Conservation (phyloP, 306 rosid genomes). For the Oemleria cerasiformis region DNA sequence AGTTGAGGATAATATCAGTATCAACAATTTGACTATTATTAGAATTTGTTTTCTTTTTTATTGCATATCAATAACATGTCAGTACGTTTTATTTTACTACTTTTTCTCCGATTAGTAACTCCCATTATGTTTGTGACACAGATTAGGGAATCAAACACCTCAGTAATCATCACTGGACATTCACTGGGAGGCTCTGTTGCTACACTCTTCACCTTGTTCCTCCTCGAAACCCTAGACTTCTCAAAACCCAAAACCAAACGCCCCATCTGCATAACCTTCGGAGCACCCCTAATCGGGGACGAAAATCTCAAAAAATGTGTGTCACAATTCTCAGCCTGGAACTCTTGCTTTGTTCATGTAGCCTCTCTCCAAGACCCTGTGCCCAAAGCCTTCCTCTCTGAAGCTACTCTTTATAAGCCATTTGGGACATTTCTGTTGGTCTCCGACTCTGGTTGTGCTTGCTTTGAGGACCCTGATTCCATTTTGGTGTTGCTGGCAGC, state of each 20-base stretch:
- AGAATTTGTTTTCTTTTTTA: no score
- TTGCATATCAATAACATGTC: no score
- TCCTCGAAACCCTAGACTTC: conserved; percentile 30
- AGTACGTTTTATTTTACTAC: no score
- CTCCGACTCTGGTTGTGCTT: conserved; percentile 40
- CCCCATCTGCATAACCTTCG: conserved; percentile 77
- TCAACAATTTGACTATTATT: no score
- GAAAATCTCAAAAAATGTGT: conserved; percentile 33
- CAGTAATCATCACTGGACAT: conserved; percentile 62
- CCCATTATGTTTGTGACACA: conserved; percentile 23
- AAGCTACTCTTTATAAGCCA: conserved; percentile 27
- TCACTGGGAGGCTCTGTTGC: conserved; percentile 69
- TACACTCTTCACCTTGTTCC: conserved; percentile 59
- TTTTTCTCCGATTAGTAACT: no score
- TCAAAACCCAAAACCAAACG: conserved; percentile 40
- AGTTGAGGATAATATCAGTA: no score
- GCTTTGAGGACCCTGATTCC: conserved; percentile 43
- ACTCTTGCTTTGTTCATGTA: conserved; percentile 64
- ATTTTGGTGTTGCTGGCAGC: conserved; percentile 29
- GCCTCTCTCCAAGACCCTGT: conserved; percentile 47
- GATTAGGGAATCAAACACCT: neutral
- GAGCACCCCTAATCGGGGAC: conserved; percentile 65
- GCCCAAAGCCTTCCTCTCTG: conserved; percentile 21
- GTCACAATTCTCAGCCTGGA: conserved; percentile 44
- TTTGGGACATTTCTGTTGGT: conserved; percentile 70